Percentiles rank a stretch among this genome's conserved stretches.
Conservation (phyloP, 2,329 filamentous ascomycete genomes). For the Diplodia sapinea region DNA sequence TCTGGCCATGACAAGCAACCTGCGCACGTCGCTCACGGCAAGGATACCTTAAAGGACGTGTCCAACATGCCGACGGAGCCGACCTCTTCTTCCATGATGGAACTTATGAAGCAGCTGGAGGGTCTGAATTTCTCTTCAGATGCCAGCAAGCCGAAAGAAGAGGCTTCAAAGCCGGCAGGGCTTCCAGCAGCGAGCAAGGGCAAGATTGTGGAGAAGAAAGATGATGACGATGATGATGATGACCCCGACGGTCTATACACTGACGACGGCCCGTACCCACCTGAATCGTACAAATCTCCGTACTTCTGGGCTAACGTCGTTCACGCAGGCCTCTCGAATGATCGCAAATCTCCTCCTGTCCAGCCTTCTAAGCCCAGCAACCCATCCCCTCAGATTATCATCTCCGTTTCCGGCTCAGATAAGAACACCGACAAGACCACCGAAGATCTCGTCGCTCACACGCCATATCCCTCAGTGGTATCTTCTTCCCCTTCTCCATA, state of each 20-base stretch:
- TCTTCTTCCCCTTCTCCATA: not conserved
- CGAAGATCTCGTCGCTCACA: not conserved
- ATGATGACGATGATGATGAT: not conserved
- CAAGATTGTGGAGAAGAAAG: not conserved
- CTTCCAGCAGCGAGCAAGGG: not conserved
- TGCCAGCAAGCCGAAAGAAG: not conserved
- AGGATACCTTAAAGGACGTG: constrained; percentile 6
- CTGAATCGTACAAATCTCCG: not conserved
- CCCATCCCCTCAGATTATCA: not conserved
- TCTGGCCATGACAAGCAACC: not conserved
- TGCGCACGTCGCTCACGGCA: not conserved
- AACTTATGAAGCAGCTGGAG: not conserved
- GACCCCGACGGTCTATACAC: constrained; percentile 7
- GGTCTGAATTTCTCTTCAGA: not conserved
- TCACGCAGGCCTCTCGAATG: not conserved
- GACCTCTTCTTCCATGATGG: not conserved
- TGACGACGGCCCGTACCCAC: constrained; percentile 11
- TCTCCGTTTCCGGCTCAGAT: not conserved
- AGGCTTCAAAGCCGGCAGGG: not conserved
- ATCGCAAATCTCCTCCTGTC: not conserved
- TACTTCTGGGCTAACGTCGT: constrained; percentile 5
- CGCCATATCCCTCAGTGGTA: not conserved
- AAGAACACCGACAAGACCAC: not conserved
- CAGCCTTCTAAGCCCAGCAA: not conserved
- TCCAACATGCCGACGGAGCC: constrained; percentile 17